These are phyloP conservation scores for Pseudogymnoascus sp. DNA, from an alignment of 2,329 filamentous ascomycete genomes.

Conservation along the genomic window DNA sequence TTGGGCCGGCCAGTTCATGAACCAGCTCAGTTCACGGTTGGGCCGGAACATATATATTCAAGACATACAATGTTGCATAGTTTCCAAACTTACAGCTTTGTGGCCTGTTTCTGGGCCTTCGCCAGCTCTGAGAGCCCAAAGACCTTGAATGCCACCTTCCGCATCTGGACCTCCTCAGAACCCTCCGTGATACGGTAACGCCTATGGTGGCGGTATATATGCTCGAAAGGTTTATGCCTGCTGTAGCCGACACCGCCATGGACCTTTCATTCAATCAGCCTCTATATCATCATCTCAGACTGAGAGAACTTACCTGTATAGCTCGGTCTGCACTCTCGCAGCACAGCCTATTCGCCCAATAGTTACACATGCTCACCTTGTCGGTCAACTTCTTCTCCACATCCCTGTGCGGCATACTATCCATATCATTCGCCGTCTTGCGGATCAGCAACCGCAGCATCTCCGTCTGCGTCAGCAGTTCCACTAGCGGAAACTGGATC, in stretches of 20 bases:
- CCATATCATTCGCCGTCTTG: slow-evolving; percentile 56
- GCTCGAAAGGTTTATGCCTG: slow-evolving; percentile 53
- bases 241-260: slow-evolving; percentile 54
- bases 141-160: slow-evolving; percentile 50
- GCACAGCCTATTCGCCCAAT: slow-evolving; percentile 55
- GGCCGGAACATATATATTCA: background rate
- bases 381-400: slow-evolving; percentile 52
- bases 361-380: slow-evolving; percentile 60
- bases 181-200: slow-evolving; percentile 58
- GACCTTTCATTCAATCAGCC: slow-evolving; percentile 23
- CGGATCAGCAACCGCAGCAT: slow-evolving; percentile 56
- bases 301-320: slow-evolving; percentile 42
- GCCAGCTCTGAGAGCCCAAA: slow-evolving; percentile 46
- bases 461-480: slow-evolving; percentile 53
- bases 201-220: slow-evolving; percentile 58
- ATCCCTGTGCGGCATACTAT: slow-evolving; percentile 39
- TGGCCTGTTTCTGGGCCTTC: slow-evolving; percentile 23
- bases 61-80: background rate
- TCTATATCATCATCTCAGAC: background rate
- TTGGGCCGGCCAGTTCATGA: too few species aligned
- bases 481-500: slow-evolving; percentile 58
- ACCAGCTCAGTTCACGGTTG: too few species aligned
- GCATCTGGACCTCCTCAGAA: slow-evolving; percentile 59
- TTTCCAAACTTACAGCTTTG: background rate
- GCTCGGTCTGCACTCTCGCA: slow-evolving; percentile 54